Evolutionary conservation across 352 stramenopile genomes (phyloP).

Genomic region (Globisporangium carolinianum): DNA sequence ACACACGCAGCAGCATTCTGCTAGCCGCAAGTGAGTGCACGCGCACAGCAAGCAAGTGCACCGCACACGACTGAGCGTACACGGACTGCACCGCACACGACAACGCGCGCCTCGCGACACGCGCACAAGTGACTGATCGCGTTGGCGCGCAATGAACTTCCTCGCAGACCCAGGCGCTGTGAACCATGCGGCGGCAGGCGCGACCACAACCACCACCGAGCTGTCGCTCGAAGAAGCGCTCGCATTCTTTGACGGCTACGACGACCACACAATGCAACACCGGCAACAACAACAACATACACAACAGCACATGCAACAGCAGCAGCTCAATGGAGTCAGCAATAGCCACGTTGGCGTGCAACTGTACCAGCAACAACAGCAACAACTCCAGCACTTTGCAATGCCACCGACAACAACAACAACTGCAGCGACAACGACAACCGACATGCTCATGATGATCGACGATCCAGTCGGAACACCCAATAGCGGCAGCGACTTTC

Average conservation of each 20-base stretch:
- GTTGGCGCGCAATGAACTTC: constrained; percentile 6
- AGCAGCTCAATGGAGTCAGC: not conserved
- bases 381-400: not conserved
- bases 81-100: too few species aligned
- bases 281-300: constrained; percentile 2
- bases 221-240: constrained; percentile 16
- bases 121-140: not conserved
- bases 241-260: constrained; percentile 16
- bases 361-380: constrained; percentile 2
- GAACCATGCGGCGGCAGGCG: too few species aligned
- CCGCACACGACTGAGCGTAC: too few species aligned
- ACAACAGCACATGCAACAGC: not conserved
- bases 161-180: not conserved
- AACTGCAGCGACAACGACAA: not conserved
- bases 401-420: not conserved
- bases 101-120: not conserved
- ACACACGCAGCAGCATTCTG: too few species aligned
- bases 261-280: constrained; percentile 2
- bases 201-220: not conserved
- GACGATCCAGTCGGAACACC: constrained; percentile 1
- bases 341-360: not conserved
- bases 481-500: too few species aligned
- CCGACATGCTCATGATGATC: constrained; percentile 16
- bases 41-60: too few species aligned
- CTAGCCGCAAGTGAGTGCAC: too few species aligned